phyloP scores from a whole-genome alignment of 208 protist species.

The Acanthamoeba royreba region DNA sequence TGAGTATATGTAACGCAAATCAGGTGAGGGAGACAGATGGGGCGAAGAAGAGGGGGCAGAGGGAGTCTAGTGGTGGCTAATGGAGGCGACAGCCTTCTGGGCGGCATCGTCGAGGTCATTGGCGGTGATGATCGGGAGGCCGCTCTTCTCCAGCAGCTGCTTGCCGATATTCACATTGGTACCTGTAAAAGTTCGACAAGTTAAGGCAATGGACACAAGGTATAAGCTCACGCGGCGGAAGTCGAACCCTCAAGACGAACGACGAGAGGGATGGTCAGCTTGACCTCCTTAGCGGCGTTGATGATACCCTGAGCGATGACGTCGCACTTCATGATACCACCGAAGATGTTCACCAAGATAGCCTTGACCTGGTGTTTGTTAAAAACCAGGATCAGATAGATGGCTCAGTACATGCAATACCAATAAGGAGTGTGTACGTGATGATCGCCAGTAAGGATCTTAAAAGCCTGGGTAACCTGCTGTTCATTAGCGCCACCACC shows the following conservation, averaged over 20 bases:
- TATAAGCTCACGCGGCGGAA: background rate
- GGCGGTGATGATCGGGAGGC: slow-evolving; percentile 68
- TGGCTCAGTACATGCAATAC: background rate
- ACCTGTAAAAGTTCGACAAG: slow-evolving; percentile 53
- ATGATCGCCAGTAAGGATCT: slow-evolving; percentile 89
- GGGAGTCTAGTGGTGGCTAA: background rate
- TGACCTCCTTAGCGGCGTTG: slow-evolving; percentile 83
- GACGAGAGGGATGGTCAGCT: slow-evolving; percentile 90
- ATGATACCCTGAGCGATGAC: slow-evolving; percentile 97
- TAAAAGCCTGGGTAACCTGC: slow-evolving; percentile 95
- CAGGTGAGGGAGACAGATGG: no score
- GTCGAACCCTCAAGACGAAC: slow-evolving; percentile 72
- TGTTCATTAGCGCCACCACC: slow-evolving; percentile 86
- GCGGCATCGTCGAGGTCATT: slow-evolving; percentile 78
- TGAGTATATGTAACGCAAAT: no score
- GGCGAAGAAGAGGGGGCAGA: background rate
- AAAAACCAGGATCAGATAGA: background rate
- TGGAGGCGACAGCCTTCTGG: slow-evolving; percentile 61
- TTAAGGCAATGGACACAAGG: background rate
- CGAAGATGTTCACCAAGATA: slow-evolving; percentile 99
- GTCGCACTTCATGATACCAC: slow-evolving; percentile 99
- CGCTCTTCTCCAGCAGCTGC: slow-evolving; percentile 86
- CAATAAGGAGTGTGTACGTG: slow-evolving; percentile 20
- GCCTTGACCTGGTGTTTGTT: slow-evolving; percentile 70
- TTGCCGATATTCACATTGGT: slow-evolving; percentile 95